These are phyloP conservation scores for Salinomyces thailandicus DNA, from an alignment of 2,329 filamentous ascomycete genomes.

Conservation along the genomic window DNA sequence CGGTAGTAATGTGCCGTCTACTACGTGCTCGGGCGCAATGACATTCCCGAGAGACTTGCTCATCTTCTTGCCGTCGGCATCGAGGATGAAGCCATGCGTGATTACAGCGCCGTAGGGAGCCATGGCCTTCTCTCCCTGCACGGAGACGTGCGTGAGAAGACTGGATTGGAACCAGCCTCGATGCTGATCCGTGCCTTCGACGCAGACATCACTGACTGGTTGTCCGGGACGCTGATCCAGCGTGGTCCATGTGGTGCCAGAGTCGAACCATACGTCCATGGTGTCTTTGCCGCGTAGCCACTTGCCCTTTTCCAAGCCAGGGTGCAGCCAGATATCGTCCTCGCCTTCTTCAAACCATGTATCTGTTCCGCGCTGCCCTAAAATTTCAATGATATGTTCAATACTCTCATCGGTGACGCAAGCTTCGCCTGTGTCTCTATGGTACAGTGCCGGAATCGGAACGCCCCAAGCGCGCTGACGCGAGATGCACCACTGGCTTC, in stretches of 20 bases:
- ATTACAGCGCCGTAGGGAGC: constrained; percentile 76
- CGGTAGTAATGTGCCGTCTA: constrained; percentile 69
- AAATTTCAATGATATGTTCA: constrained; percentile 70
- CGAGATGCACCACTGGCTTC: constrained; percentile 97
- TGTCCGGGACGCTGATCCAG: constrained; percentile 27
- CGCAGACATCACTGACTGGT: constrained; percentile 67
- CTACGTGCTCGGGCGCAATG: constrained; percentile 69
- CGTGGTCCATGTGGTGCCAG: constrained; percentile 79
- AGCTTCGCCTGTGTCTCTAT: constrained; percentile 49
- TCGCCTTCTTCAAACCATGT: constrained; percentile 84
- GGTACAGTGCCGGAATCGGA: constrained; percentile 84
- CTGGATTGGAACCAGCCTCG: constrained; percentile 98
- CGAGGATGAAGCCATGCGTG: constrained; percentile 90
- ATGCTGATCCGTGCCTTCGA: constrained; percentile 93
- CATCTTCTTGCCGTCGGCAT: constrained; percentile 91
- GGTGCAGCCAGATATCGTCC: constrained; percentile 70
- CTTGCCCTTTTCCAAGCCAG: constrained; percentile 44
- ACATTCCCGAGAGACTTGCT: constrained; percentile 93
- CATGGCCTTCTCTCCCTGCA: constrained; percentile 34
- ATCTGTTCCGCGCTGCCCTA: constrained; percentile 70
- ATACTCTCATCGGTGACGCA: constrained; percentile 72
- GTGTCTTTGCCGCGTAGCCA: constrained; percentile 79
- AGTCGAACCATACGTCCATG: constrained; percentile 99
- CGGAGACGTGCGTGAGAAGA: constrained; percentile 72
- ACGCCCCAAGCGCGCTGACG: constrained; percentile 93